Percentiles rank a stretch among this genome's conserved stretches.
Evolutionary conservation across 1,139 yeast genomes (phyloP).

Genomic region (Candida gigantensis): DNA sequence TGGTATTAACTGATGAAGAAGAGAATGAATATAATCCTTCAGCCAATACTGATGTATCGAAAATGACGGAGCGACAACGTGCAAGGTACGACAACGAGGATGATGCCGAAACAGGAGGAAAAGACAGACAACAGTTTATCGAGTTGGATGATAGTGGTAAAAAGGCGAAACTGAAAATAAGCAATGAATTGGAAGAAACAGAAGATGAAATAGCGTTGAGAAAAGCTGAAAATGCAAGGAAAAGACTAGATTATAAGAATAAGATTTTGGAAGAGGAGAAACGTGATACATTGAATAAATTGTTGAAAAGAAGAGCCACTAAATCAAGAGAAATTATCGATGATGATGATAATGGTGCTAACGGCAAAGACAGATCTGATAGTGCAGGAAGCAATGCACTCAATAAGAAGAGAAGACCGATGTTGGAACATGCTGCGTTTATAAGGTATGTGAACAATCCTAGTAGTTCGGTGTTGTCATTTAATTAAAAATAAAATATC

Average conservation of each 20-base stretch:
- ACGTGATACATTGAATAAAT: slow-evolving; percentile 82
- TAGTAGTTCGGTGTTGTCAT: slow-evolving; percentile 23
- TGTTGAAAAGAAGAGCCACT: slow-evolving; percentile 79
- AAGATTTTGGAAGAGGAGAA: slow-evolving; percentile 90
- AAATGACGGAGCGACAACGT: slow-evolving; percentile 65
- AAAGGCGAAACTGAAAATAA: slow-evolving; percentile 16
- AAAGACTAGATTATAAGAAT: slow-evolving; percentile 82
- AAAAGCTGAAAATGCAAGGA: slow-evolving; percentile 85
- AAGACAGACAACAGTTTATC: slow-evolving; percentile 21
- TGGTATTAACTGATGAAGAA: slow-evolving; percentile 47
- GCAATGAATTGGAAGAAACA: slow-evolving; percentile 53
- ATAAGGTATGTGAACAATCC: slow-evolving; percentile 28
- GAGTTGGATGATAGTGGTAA: slow-evolving; percentile 30
- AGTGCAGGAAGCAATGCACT: neutral
- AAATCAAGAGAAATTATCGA: slow-evolving; percentile 50
- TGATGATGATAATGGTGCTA: slow-evolving; percentile 31
- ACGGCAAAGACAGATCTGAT: slow-evolving; percentile 25
- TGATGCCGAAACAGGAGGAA: slow-evolving; percentile 4
- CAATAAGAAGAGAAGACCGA: slow-evolving; percentile 40
- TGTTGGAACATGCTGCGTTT: slow-evolving; percentile 34
- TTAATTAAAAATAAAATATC: too few species aligned
- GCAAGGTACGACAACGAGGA: slow-evolving; percentile 44
- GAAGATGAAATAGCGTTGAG: slow-evolving; percentile 83
- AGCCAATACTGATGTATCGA: slow-evolving; percentile 48
- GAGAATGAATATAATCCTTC: slow-evolving; percentile 45